These are phyloP conservation scores for Monilinia laxa DNA, from an alignment of 2,329 filamentous ascomycete species.

Conservation along the genomic window DNA sequence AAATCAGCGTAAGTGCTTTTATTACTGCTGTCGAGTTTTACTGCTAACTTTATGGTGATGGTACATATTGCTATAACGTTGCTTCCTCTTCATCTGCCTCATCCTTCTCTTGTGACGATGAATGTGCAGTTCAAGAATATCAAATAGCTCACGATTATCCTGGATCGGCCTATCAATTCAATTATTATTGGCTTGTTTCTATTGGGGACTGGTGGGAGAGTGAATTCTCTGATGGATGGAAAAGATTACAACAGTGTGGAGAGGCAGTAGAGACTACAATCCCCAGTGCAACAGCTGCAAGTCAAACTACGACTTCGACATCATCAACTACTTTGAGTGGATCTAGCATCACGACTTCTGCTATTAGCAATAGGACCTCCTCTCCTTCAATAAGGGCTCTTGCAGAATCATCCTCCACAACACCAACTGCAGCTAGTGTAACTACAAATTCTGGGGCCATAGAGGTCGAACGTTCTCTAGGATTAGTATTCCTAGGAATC, in stretches of 20 bases:
- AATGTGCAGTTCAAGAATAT: slow-evolving; percentile 37
- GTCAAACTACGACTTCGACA: neutral
- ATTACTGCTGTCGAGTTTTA: neutral
- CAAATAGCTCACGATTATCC: slow-evolving; percentile 37
- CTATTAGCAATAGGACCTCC: neutral
- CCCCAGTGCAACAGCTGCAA: neutral
- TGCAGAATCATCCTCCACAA: neutral
- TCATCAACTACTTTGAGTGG: neutral
- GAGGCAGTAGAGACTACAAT: neutral
- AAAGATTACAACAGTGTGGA: slow-evolving; percentile 26
- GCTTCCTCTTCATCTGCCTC: neutral
- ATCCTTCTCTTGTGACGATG: slow-evolving; percentile 35
- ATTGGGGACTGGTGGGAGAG: slow-evolving; percentile 36
- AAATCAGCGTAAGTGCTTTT: slow-evolving; percentile 25
- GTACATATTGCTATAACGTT: neutral
- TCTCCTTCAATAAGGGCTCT: neutral
- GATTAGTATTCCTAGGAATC: neutral
- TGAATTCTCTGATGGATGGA: slow-evolving; percentile 36
- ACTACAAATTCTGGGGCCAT: neutral
- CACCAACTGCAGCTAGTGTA: neutral
- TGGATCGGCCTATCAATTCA: slow-evolving; percentile 37
- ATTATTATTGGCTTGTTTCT: slow-evolving; percentile 32
- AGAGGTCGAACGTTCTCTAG: neutral
- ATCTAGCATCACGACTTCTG: neutral
- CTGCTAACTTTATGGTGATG: neutral